Evolutionary conservation across 495 filamentous ascomycete species (phyloP).

Genomic region (Opeltia flavorubescens): DNA sequence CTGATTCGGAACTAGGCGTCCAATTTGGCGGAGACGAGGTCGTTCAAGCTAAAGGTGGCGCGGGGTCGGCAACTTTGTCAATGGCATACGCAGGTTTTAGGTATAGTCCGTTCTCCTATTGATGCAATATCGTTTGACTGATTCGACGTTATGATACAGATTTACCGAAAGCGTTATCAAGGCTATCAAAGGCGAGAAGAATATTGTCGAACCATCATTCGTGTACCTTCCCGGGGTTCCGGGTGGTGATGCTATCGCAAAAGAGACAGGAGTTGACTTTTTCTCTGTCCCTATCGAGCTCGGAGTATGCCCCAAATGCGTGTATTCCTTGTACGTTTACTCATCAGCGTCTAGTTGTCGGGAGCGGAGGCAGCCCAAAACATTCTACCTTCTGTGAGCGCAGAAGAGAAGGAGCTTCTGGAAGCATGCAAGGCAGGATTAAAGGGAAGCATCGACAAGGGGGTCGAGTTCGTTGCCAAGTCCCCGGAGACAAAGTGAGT

Average conservation of each 20-base stretch:
- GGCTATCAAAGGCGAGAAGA: constrained; percentile 74
- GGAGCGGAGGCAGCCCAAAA: constrained; percentile 75
- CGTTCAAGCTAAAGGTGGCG: constrained; percentile 92
- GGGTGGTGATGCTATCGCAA: constrained; percentile 70
- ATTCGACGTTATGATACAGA: constrained; percentile 32
- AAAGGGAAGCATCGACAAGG: constrained; percentile 87
- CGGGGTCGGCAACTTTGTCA: constrained; percentile 87
- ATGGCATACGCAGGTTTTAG: constrained; percentile 97
- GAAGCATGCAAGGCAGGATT: constrained; percentile 57
- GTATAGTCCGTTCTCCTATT: constrained; percentile 28
- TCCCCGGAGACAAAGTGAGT: constrained; percentile 55
- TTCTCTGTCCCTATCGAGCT: constrained; percentile 94
- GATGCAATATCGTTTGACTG: not conserved
- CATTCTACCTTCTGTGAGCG: constrained; percentile 55
- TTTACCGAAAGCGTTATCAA: constrained; percentile 89
- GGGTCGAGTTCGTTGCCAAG: constrained; percentile 77
- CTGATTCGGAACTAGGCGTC: constrained; percentile 42
- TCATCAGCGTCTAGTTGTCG: constrained; percentile 39
- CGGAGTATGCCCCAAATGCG: constrained; percentile 50
- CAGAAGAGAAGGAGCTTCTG: constrained; percentile 77
- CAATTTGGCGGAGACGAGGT: constrained; percentile 99
- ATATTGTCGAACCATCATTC: constrained; percentile 85
- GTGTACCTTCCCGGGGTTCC: constrained; percentile 83
- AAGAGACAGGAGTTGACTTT: constrained; percentile 76
- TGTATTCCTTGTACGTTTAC: constrained; percentile 19